Conservation (phyloP, 257 asterid species). For the Mentha longifolia region DNA sequence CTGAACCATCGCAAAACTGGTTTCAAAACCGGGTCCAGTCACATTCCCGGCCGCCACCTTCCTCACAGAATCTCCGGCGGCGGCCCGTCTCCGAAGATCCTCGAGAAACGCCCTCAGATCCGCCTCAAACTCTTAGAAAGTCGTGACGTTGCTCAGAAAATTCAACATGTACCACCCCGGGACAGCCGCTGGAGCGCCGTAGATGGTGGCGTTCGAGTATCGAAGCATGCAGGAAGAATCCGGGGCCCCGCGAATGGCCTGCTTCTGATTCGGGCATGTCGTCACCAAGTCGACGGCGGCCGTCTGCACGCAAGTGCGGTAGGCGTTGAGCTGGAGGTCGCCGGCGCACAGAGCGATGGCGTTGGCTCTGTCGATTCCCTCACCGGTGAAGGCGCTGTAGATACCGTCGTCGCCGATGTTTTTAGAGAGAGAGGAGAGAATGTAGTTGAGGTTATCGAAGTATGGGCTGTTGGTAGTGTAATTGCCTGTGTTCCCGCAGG, state of each 20-base stretch:
- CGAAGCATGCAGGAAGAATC: slow-evolving; percentile 30
- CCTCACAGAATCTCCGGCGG: slow-evolving; percentile 29
- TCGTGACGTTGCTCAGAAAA: background rate
- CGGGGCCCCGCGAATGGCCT: slow-evolving; percentile 31
- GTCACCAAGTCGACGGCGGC: background rate
- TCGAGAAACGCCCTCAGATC: slow-evolving; percentile 26
- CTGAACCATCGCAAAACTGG: slow-evolving; percentile 30
- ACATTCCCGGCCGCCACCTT: slow-evolving; percentile 38
- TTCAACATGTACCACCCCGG: background rate
- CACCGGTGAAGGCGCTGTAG: slow-evolving; percentile 39
- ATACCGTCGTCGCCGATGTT: slow-evolving; percentile 34
- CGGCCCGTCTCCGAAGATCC: slow-evolving; percentile 27
- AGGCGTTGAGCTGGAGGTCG: slow-evolving; percentile 25
- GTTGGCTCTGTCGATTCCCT: slow-evolving; percentile 14
- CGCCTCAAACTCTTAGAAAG: slow-evolving; percentile 7
- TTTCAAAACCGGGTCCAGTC: slow-evolving; percentile 20
- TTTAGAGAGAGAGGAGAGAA: slow-evolving; percentile 34
- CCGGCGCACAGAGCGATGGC: slow-evolving; percentile 42
- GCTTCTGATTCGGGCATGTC: slow-evolving; percentile 37
- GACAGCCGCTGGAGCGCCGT: background rate
- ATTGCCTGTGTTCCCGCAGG: slow-evolving; percentile 19
- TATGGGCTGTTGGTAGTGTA: slow-evolving; percentile 34
- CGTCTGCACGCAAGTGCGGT: slow-evolving; percentile 30
- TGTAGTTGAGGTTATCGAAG: slow-evolving; percentile 28
- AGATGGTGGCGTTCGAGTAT: slow-evolving; percentile 40